Percentiles rank a stretch among this genome's conserved stretches.
Conservation (phyloP, 768 basidiomycete species). For the Tylopilus plumbeoviolaceoides region DNA sequence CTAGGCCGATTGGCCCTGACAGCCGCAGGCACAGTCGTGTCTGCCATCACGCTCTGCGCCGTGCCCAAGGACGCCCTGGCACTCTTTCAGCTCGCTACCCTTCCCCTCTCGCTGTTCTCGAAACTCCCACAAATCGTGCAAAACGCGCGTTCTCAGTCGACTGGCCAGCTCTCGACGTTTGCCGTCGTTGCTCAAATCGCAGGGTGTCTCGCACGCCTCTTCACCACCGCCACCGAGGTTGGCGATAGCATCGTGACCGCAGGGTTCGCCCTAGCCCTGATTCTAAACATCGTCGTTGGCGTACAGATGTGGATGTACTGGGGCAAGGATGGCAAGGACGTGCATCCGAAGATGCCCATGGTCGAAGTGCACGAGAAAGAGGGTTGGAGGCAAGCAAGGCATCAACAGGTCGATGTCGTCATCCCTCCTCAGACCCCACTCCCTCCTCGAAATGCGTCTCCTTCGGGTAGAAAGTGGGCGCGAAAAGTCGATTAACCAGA, state of each 20-base stretch:
- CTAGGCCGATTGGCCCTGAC: conserved; percentile 31
- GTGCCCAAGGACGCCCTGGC: conserved; percentile 52
- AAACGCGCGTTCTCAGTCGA: conserved; percentile 70
- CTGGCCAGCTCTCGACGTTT: conserved; percentile 92
- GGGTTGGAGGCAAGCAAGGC: conserved; percentile 23
- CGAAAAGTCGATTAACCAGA: conserved; percentile 62
- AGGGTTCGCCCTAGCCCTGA: conserved; percentile 78
- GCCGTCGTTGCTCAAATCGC: conserved; percentile 84
- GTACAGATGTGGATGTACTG: conserved; percentile 83
- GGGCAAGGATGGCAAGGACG: conserved; percentile 48
- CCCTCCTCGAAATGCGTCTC: conserved; percentile 42
- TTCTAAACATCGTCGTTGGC: conserved; percentile 81
- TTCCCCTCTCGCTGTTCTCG: conserved; percentile 88
- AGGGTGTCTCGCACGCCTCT: conserved; percentile 88
- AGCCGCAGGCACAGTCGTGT: conserved; percentile 30
- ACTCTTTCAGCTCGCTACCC: conserved; percentile 75
- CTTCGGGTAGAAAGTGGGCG: conserved; percentile 63
- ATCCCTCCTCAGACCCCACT: conserved; percentile 41
- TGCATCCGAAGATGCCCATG: conserved; percentile 16
- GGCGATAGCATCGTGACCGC: conserved; percentile 76
- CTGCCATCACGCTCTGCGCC: conserved; percentile 40
- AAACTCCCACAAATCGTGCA: conserved; percentile 92
- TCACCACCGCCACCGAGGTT: conserved; percentile 90
- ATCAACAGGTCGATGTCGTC: conserved; percentile 39
- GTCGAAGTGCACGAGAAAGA: conserved; percentile 27